Base-by-base conservation (phyloP, 768 basidiomycete species). In the Tulasnella sp. region DNA sequence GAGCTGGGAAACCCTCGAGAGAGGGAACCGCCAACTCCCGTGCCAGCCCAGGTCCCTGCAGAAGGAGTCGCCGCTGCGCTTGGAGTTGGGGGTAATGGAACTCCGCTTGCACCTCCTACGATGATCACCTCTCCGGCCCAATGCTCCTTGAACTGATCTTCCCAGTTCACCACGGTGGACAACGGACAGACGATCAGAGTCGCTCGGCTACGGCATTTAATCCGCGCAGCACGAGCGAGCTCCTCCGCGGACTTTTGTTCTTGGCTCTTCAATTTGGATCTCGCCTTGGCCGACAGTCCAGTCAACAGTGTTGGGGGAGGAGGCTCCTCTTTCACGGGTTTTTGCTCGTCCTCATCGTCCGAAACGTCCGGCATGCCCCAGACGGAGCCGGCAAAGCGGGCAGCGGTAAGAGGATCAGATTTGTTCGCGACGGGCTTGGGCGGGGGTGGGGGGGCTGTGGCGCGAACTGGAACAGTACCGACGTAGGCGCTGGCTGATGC, bases 121-220 rank as follows among this genome's bases (percentile, higher is more conserved):
- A 98, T 92, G 34, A 88, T 88, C 3, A 98, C 96, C 77, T 92
- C 90, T 10, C 96, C 96, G 81, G 90, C 90, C 96, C 96, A 98
- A 84, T 99, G 98, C 84, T 99, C 98, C 79, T 93, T 91, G 83
- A 99, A 95, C 85, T 99, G 98, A 79, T 97, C 95, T 86, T 99
- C 98, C 98, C 98, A 99, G 83, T 99, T 99, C 73, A 94, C 91
- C 2, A 99, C 96, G 7, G 98, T 99, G 16, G 95, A 96, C 48
- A 99, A 88, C 9, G 98, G 98, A 83, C 98, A 99, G 39, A 99
- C 90, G 83, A 99, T 95, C n/a, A 99, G 87, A 8, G 98, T 98
- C 27, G 93, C 98, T 44, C 96, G 91, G 82, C 93, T 94, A 82
- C 91, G 92, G 46, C 88, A 87, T 85, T 95, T 96, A 83, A 97